A percentile compares a stretch with the other conserved stretches of the same genome.
These are phyloP conservation scores for Elongisporangium anandrum DNA, from an alignment of 352 stramenopile genomes.

Conservation along the genomic window DNA sequence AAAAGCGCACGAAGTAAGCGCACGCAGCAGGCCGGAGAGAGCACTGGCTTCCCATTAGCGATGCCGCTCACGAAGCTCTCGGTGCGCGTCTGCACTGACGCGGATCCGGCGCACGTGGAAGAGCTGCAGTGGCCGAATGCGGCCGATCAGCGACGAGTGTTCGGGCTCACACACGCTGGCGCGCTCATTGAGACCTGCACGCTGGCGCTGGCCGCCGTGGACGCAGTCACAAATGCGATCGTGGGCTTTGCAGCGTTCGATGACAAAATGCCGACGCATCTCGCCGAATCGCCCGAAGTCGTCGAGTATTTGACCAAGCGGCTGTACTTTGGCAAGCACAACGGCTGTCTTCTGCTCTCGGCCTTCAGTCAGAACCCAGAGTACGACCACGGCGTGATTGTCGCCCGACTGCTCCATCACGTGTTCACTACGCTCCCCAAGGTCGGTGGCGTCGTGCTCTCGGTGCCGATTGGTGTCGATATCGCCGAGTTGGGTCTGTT, in stretches of 20 bases:
- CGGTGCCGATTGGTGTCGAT: conserved; percentile 43
- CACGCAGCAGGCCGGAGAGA: background rate
- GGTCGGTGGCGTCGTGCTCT: conserved; percentile 46
- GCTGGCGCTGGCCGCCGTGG: conserved; percentile 39
- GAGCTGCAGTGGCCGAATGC: conserved; percentile 34
- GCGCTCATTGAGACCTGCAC: conserved; percentile 61
- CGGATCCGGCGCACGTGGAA: conserved; percentile 34
- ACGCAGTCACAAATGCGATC: conserved; percentile 5
- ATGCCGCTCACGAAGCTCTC: conserved; percentile 21
- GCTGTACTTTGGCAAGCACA: conserved; percentile 36
- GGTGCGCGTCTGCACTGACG: conserved; percentile 37
- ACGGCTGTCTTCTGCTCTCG: conserved; percentile 51
- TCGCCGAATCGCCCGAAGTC: conserved; percentile 52
- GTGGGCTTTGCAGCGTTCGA: conserved; percentile 64
- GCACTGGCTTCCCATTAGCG: too few species aligned
- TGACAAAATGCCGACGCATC: conserved; percentile 34
- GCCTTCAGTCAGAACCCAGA: conserved; percentile 35
- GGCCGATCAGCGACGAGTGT: conserved; percentile 43
- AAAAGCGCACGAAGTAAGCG: too few species aligned
- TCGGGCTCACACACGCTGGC: conserved; percentile 50
- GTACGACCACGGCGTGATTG: conserved; percentile 15
- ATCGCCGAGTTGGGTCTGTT: conserved; percentile 57
- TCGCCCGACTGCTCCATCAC: conserved; percentile 33
- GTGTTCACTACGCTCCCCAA: conserved; percentile 32
- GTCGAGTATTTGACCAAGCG: conserved; percentile 64